Base-by-base conservation (phyloP, 2,329 filamentous ascomycete species). In the Penicillium sp. region DNA sequence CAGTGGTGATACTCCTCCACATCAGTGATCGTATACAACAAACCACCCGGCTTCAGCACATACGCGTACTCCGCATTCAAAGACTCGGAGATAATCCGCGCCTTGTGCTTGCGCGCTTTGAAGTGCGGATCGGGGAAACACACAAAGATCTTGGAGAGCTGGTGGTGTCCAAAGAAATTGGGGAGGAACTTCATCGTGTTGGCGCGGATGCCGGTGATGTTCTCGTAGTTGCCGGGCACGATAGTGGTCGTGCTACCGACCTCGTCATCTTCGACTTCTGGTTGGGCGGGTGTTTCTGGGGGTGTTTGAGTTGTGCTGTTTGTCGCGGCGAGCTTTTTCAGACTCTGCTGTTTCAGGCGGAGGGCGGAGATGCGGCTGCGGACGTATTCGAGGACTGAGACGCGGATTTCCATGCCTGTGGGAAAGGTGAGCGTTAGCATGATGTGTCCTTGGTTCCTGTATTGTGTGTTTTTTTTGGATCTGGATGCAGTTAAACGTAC, bases 171-270 rank as follows among this genome's bases (percentile, higher is more conserved):
- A 82, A 99, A 98, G 82, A 97, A 96, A 73, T 99, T 98, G 62
- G 96, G 94, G n/a, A 99, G 82, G 77, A 98, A 99, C 75, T 99
- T 99, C 95, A 99, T 99, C 5, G 92, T 91, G 79, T 99, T 99
- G 65, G 91, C 91, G 62, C 95, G 89, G 50, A 99, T 81, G 72
- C 92, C 96, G 36, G 90, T 88, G 55, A 94, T 89, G 75, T 99
- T 99, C 72, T 96, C 89, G 75, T 92, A 98, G 49, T 80, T 76
- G 18, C 75, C 73, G 0, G 73, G 67, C 16, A 75, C 61, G 41
- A 68, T 66, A 5, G 63, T 50, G 6, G 60, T 60, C 14, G 64
- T 67, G 5, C 59, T 66, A 41, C 65, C 65, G 56, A 63, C 60
- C 13, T 67, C 65, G 18, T 68, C 66, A 22, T 60, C 55, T 37